Evolutionary conservation across 805 yeast genomes (phyloP), one percentile per base, ranked within the genome.

Genomic region (Teunomyces stri): DNA sequence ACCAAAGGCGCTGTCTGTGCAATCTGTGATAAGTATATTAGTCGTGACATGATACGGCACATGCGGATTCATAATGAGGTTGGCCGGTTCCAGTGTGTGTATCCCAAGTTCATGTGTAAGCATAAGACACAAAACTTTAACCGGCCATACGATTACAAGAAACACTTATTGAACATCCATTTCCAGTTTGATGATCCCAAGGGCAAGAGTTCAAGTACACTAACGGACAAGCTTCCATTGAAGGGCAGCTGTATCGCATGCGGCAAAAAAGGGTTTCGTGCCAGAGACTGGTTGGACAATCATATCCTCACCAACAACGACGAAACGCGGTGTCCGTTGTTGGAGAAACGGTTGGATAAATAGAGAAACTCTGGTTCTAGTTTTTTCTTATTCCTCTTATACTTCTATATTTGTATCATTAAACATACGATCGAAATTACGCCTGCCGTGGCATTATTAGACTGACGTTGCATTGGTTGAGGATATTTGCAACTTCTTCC

Each of bases 231-330:
- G 51, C 54, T 72, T 21, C 72, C 74, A 6, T 53, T 68, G 25
- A 36, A 52, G 20, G 78, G 78, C 1, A 48, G 57, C 16, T 72
- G 78, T 48, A 56, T 58, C 16, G 72, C 73, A 1, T 84, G 88
- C 58, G 83, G 84, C 0, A 59, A 57, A 13, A 57, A 75, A 37
- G 40, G 40, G 13, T 74, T 70, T 54, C 57, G 65, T 11, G 87
- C 83, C 6, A 65, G 65, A 22, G 76, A 70, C 15, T 84, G 88
- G 88, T 64, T 84, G 16, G 78, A 77, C 15, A 53, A 61, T 11
- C 89, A 83, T 58, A 74, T 82, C 9, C 58, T 76, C 47, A 61
- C 71, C n/a, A 51, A 30, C 15, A 46, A 47, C 16, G 25, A 18
- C 16, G 30, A 43, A 12, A 34, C 28, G 16, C 28, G 48, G 30